Conservation (phyloP, 2,329 filamentous ascomycete species). For the Xylariales sp. region DNA sequence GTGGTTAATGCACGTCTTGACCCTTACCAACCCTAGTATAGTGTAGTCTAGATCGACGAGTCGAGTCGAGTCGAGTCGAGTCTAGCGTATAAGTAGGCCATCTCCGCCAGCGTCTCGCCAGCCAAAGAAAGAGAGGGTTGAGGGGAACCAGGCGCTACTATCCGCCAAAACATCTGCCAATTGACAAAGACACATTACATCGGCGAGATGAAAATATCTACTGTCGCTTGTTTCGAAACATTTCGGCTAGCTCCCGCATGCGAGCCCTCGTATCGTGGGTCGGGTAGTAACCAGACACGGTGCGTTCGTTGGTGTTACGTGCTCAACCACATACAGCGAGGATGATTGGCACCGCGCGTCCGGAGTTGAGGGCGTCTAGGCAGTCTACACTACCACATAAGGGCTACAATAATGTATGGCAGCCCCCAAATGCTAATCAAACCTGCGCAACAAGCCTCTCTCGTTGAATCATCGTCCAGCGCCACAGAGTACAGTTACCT, state of each 20-base stretch:
- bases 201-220: background rate
- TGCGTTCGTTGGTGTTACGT: background rate
- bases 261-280: background rate
- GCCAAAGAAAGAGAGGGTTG: background rate
- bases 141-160: constrained; percentile 15
- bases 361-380: background rate
- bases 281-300: background rate
- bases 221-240: constrained; percentile 19
- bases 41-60: background rate
- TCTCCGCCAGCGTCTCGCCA: constrained; percentile 32
- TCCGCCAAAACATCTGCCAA: background rate
- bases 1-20: background rate
- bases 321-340: background rate
- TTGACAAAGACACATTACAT: background rate
- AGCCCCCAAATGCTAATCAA: background rate
- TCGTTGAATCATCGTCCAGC: background rate
- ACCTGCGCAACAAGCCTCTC: background rate
- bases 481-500: background rate
- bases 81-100: too few relatives aligned
- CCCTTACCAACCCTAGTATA: background rate
- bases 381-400: background rate
- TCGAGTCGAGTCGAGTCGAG: too few relatives aligned
- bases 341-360: background rate
- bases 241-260: background rate
- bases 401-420: background rate